Base-by-base conservation (phyloP, 192 early-diverging fungal species). In the Gaertneriomyces sp. region DNA sequence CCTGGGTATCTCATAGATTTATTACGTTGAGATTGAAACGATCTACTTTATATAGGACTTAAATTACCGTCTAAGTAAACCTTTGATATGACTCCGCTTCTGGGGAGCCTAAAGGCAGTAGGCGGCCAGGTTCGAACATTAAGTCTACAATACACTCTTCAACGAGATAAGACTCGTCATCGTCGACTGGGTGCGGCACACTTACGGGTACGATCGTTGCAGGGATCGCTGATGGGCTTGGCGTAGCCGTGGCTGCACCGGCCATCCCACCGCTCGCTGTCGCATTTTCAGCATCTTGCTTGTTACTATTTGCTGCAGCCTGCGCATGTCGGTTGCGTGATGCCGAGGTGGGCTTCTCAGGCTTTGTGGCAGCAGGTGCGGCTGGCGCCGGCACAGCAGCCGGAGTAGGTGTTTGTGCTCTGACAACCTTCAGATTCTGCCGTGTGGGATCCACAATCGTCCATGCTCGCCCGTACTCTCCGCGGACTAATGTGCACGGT, bases 381-480 rank as follows among this genome's bases (percentile, higher is more conserved):
- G 43, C 19, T 6, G 68, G 63, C 10, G 57, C 43, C 1, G 63
- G 41, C 9, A 61, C 63, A 8, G 41, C 7, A 17, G 58, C 55
- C 53, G 66, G 60, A 11, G 25, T 11, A 33, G 25, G 25, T 33
- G 25, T 33, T 33, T 33, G 25, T 33, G 25, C 25, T 33, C 25
- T 33, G 25, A 2, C 25, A 33, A 33, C 25, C 25, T 33, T 33
- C 46, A 78, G 33, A 2, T 51, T 56, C 33, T 64, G 72, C 53
- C 69, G 55, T 16, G 57, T 54, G 7, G 79, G 40, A 44, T 76
- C 75, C 33, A 79, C 60, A 14, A 79, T 58, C 61, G 77, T 82
- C 79, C 81, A 83, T 5, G 73, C 76, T 14, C 81, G 63, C 16
- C 79, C 74, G 63, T 83, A 83, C 5, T 81, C 79, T 12, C 81